Conservation (phyloP, 1,284 basidiomycete species). For the Austroboletus novae-zelandiae region DNA sequence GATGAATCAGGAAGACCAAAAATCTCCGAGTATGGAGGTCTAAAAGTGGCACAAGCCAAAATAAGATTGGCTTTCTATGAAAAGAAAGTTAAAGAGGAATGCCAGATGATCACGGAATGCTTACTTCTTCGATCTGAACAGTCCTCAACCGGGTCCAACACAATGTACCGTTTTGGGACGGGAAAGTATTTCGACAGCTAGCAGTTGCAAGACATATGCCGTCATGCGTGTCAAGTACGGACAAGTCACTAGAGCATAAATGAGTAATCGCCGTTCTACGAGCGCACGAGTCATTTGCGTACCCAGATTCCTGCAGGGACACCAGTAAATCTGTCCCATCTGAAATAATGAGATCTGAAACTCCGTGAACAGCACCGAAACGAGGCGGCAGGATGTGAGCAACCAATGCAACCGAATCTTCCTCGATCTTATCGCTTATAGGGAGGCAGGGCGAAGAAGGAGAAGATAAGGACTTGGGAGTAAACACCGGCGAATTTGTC, state of each 20-base stretch:
- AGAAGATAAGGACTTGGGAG: slow-evolving; percentile 40
- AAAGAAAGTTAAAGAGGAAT: not conserved
- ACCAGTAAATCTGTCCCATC: slow-evolving; percentile 43
- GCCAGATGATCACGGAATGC: not conserved
- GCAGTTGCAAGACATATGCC: slow-evolving; percentile 41
- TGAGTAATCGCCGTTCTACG: slow-evolving; percentile 6
- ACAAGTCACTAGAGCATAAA: slow-evolving; percentile 37
- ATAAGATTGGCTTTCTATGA: slow-evolving; percentile 21
- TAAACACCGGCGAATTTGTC: slow-evolving; percentile 43
- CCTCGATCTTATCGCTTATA: slow-evolving; percentile 14
- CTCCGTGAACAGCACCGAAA: slow-evolving; percentile 37
- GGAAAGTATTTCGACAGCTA: slow-evolving; percentile 13
- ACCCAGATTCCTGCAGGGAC: slow-evolving; percentile 46
- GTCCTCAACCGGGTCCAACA: slow-evolving; percentile 23
- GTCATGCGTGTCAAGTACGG: slow-evolving; percentile 42
- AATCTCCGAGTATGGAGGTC: slow-evolving; percentile 16
- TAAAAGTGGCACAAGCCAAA: slow-evolving; percentile 26
- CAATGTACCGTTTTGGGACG: slow-evolving; percentile 3
- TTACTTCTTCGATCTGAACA: slow-evolving; percentile 23
- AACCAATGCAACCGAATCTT: slow-evolving; percentile 35
- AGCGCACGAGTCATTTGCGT: not conserved
- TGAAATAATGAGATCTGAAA: slow-evolving; percentile 46
- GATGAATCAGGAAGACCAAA: slow-evolving; percentile 24
- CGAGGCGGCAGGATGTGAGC: slow-evolving; percentile 54
- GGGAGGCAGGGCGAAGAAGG: slow-evolving; percentile 42